Base-by-base conservation (phyloP, 495 filamentous ascomycete genomes). In the Sphaerosporella brunnea region DNA sequence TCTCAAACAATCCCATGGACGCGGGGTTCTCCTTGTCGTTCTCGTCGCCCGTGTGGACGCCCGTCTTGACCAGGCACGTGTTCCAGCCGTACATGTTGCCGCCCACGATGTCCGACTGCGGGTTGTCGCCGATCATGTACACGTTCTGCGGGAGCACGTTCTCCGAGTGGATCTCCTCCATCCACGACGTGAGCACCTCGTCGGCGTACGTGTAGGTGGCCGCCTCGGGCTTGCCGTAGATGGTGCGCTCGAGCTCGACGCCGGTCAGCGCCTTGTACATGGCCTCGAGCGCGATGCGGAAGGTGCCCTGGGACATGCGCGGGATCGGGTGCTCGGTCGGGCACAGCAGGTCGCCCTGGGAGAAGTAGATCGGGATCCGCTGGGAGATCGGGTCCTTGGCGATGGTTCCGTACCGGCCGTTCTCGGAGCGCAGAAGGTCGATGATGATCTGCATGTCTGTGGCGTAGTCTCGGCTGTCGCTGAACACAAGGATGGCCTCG, bases 61-160 rank as follows among this genome's bases (percentile, higher is more conserved):
- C 74, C 4, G 74, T 75, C 53, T 73, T 69, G 43, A 77, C 74
- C 38, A 84, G 59, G 66, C 80, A 68, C 59, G 75, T 84, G 64
- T 84, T 84, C 80, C 80, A 84, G 46, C 78, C 77, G 65, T 85
- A 81, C 70, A 79, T 78, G 66, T 84, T 84, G 46, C 80, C 79
- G 51, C 80, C 79, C 53, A 82, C 68, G 59, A 85, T 84, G 59
- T 84, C 79, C 24, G 77, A 81, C 24, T 77, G 77, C 15, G 79
- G 80, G 66, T 84, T 84, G 65, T 85, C 80, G 53, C 80, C 80
- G 30, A 85, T 66, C 80, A 85, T 85, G 71, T 85, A 84, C 59
- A 84, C 65, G 64, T 84, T 82, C 55, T 74, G 55, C 5, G 80
- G 80, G 2, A 85, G 65, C 30, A 63, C 66, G 64, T 78, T 73